Percentiles rank a stretch among this genome's conserved stretches.
phyloP scores from a whole-genome alignment of 1,139 yeast genomes.

The Diutina catenulata region DNA sequence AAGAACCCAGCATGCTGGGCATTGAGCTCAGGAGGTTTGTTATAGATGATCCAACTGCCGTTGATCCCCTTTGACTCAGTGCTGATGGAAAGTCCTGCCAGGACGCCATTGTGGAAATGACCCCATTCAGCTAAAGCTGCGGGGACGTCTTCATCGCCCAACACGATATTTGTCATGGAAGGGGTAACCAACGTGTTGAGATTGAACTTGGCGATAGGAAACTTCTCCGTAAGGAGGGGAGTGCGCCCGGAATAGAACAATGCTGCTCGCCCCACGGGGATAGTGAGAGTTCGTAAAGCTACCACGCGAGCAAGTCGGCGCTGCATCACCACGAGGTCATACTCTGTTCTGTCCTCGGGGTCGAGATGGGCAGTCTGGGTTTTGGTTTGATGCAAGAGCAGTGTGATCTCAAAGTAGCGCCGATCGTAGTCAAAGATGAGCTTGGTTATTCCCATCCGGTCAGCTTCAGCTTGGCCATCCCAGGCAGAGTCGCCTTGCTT shows the following conservation, averaged over 20 bases:
- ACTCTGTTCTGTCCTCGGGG: conserved; percentile 34
- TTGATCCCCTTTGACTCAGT: conserved; percentile 58
- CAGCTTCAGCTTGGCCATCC: conserved; percentile 12
- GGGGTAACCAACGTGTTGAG: conserved; percentile 61
- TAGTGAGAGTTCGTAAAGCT: conserved; percentile 62
- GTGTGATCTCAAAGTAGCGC: conserved; percentile 67
- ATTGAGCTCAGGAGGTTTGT: conserved; percentile 59
- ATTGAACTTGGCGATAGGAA: conserved; percentile 68
- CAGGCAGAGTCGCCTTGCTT: conserved; percentile 8
- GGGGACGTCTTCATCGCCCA: conserved; percentile 44
- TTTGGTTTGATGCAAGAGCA: conserved; percentile 58
- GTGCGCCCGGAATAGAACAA: conserved; percentile 56
- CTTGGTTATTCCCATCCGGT: conserved; percentile 38
- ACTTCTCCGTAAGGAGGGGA: conserved; percentile 78
- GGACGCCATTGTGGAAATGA: conserved; percentile 82
- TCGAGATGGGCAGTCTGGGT: conserved; percentile 41
- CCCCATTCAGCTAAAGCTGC: conserved; percentile 65
- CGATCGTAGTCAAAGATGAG: conserved; percentile 69
- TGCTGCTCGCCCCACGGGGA: conserved; percentile 72
- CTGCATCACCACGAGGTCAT: conserved; percentile 45
- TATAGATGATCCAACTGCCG: conserved; percentile 89
- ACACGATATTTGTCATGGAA: conserved; percentile 47
- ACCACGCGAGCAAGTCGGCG: conserved; percentile 53
- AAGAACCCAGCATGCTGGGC: conserved; percentile 92
- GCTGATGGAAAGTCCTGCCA: conserved; percentile 74